Conservation (phyloP, 345 rosid species). For the Hibiscus tridactylites region DNA sequence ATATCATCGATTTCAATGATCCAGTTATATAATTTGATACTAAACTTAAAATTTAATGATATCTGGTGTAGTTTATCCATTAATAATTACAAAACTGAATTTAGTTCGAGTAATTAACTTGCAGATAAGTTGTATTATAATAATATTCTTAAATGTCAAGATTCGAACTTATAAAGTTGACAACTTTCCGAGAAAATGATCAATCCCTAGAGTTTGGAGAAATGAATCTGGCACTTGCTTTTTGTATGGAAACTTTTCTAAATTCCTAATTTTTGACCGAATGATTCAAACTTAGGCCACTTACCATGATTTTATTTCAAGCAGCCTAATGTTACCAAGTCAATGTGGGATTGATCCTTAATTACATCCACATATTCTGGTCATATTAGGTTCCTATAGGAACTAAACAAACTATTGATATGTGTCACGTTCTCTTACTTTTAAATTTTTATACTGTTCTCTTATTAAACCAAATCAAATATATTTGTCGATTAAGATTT, state of each 20-base stretch:
- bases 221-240: neutral
- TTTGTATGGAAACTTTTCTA: neutral
- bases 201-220: neutral
- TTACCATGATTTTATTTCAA: neutral
- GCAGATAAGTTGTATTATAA: neutral
- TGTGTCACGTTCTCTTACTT: neutral
- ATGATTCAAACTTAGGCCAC: neutral
- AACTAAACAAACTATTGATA: neutral
- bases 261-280: neutral
- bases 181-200: neutral
- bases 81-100: too few species aligned
- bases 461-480: too few species aligned
- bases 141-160: too few species aligned
- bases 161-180: neutral
- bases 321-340: slow-evolving; percentile 6
- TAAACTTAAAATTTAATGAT: too few species aligned
- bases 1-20: too few species aligned
- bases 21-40: too few species aligned
- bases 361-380: neutral
- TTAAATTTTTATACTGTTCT: too few species aligned
- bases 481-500: too few species aligned
- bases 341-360: neutral
- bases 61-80: too few species aligned
- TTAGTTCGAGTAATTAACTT: too few species aligned
- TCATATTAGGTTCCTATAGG: neutral